phyloP scores from a whole-genome alignment of 768 basidiomycete species.

The Rhodotorula toruloides region DNA sequence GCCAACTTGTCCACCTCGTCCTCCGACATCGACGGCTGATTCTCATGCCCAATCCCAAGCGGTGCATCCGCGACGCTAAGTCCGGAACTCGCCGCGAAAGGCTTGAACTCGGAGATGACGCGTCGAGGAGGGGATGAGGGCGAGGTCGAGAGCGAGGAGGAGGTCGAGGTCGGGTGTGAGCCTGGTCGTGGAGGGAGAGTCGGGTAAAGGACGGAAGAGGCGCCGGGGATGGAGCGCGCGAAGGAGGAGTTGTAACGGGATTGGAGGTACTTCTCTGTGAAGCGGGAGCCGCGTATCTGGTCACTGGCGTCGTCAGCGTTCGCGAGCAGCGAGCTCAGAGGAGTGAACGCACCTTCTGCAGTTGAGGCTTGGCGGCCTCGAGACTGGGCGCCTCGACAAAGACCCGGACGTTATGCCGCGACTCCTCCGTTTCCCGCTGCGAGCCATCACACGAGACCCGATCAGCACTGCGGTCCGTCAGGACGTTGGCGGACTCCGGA shows the following conservation, averaged over 20 bases:
- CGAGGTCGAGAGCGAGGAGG: conserved; percentile 4
- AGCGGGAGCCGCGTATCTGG: conserved; percentile 87
- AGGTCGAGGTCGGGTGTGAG: conserved; percentile 5
- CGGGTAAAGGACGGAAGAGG: conserved; percentile 24
- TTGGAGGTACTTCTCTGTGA: conserved; percentile 91
- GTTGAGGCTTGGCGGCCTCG: conserved; percentile 64
- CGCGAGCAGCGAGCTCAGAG: background rate
- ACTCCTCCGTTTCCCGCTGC: conserved; percentile 72
- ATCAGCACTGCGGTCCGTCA: background rate
- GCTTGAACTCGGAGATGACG: conserved; percentile 82
- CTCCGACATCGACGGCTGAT: background rate
- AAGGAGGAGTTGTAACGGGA: conserved; percentile 49
- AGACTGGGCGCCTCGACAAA: conserved; percentile 65
- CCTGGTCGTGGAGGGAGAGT: conserved; percentile 32
- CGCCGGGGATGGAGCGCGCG: conserved; percentile 44
- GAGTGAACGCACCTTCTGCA: conserved; percentile 64
- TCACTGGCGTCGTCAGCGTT: background rate
- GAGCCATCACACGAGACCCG: background rate
- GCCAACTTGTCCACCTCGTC: conserved; percentile 48
- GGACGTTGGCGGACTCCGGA: too few relatives aligned
- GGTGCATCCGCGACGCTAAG: conserved; percentile 56
- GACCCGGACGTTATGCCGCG: conserved; percentile 79
- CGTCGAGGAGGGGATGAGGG: conserved; percentile 58
- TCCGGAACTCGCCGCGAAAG: conserved; percentile 69
- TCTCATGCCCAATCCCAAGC: conserved; percentile 43